phyloP scores from a whole-genome alignment of 352 stramenopile species.

The Phytophthora cryptogea region DNA sequence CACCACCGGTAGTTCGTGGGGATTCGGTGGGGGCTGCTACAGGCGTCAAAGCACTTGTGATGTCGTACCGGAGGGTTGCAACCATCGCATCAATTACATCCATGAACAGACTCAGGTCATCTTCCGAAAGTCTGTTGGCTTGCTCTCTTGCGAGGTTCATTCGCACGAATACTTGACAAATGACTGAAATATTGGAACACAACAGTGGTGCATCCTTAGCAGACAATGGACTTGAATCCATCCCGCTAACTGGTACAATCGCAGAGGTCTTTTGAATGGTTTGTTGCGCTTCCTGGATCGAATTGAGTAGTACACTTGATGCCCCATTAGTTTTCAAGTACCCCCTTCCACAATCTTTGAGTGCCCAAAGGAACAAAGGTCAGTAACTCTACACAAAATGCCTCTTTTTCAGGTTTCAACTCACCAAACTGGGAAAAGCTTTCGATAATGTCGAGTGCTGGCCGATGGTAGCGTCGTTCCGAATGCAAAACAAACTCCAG shows the following conservation, averaged over 20 bases:
- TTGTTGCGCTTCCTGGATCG: slow-evolving; percentile 30
- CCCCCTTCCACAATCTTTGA: slow-evolving; percentile 23
- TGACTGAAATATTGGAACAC: slow-evolving; percentile 31
- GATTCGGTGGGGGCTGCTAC: slow-evolving; percentile 11
- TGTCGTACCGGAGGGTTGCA: slow-evolving; percentile 44
- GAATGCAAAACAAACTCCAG: slow-evolving; percentile 36
- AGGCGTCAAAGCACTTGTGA: slow-evolving; percentile 27
- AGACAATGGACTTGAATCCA: slow-evolving; percentile 35
- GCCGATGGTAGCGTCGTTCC: slow-evolving; percentile 45
- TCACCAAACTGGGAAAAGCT: slow-evolving; percentile 55
- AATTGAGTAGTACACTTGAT: slow-evolving; percentile 2
- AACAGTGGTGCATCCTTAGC: slow-evolving; percentile 36
- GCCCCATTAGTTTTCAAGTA: slow-evolving; percentile 20
- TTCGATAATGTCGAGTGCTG: slow-evolving; percentile 52
- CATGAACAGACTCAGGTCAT: slow-evolving; percentile 14
- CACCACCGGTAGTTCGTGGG: slow-evolving; percentile 12
- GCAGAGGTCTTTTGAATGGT: slow-evolving; percentile 25
- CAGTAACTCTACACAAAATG: not conserved
- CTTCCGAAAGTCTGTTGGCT: not conserved
- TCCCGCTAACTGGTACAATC: slow-evolving; percentile 19
- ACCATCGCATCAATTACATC: slow-evolving; percentile 44
- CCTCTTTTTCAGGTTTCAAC: slow-evolving; percentile 2
- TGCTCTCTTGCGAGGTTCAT: slow-evolving; percentile 42
- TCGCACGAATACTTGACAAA: slow-evolving; percentile 44
- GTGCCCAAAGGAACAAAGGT: not conserved